Conservation (phyloP, 768 basidiomycete species). For the Plicaturopsis crispa region DNA sequence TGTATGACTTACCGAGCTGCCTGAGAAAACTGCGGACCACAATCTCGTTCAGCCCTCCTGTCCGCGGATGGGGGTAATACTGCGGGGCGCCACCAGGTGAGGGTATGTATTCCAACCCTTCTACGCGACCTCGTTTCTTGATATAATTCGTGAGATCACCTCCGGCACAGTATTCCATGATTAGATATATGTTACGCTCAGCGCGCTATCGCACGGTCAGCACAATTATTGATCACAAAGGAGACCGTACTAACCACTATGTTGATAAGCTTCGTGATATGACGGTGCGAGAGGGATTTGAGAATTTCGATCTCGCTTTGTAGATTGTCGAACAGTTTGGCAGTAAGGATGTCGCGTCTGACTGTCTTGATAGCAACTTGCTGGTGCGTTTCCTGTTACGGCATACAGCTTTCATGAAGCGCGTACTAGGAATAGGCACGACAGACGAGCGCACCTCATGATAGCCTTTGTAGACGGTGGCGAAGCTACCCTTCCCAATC, state of each 20-base stretch:
- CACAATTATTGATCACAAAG: constrained; percentile 5
- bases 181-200: constrained; percentile 80
- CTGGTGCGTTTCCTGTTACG: constrained; percentile 58
- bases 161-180: constrained; percentile 96
- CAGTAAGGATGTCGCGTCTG: constrained; percentile 75
- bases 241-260: constrained; percentile 56
- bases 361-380: constrained; percentile 95
- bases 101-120: constrained; percentile 79
- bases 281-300: constrained; percentile 86
- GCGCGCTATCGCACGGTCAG: constrained; percentile 44
- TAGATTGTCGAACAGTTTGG: constrained; percentile 95
- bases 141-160: constrained; percentile 96
- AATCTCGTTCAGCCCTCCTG: constrained; percentile 85
- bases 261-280: constrained; percentile 89
- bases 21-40: constrained; percentile 89
- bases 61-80: constrained; percentile 87
- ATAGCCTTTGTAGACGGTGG: constrained; percentile 92
- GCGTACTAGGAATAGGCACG: not conserved
- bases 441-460: constrained; percentile 55
- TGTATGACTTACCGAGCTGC: constrained; percentile 61
- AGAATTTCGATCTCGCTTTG: constrained; percentile 97
- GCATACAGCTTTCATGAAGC: not conserved
- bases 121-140: constrained; percentile 92
- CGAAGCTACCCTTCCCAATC: constrained; percentile 90
- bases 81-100: constrained; percentile 59